Percentiles rank a stretch among this genome's conserved stretches.
These are phyloP conservation scores for Cryphonectria radicalis DNA, from an alignment of 2,329 filamentous ascomycete species.

Conservation along the genomic window DNA sequence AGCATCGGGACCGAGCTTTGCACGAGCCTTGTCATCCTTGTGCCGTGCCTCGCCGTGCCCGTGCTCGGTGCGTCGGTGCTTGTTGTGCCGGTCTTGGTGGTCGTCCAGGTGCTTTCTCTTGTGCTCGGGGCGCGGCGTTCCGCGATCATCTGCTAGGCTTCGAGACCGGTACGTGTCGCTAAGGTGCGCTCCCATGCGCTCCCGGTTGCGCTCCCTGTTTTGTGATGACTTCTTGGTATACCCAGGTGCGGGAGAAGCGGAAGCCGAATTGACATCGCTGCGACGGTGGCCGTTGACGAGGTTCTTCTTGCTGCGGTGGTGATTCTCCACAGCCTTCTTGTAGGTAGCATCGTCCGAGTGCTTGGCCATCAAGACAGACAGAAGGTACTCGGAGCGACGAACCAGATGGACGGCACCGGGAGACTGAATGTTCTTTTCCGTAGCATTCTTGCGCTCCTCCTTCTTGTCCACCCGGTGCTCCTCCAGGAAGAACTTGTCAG, in stretches of 20 bases:
- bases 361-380: slow-evolving; percentile 89
- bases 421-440: slow-evolving; percentile 83
- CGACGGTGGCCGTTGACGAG: slow-evolving; percentile 64
- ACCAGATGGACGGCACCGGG: slow-evolving; percentile 98
- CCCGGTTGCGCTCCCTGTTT: slow-evolving; percentile 53
- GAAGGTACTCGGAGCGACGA: slow-evolving; percentile 88
- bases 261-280: slow-evolving; percentile 61
- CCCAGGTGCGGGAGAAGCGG: slow-evolving; percentile 72
- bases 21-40: slow-evolving; percentile 47
- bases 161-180: slow-evolving; percentile 56
- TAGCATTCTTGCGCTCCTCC: slow-evolving; percentile 80
- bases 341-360: slow-evolving; percentile 77
- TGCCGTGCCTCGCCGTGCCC: slow-evolving; percentile 44
- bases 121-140: slow-evolving; percentile 55
- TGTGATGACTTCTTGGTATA: slow-evolving; percentile 52
- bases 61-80: slow-evolving; percentile 56
- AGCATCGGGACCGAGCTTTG: slow-evolving; percentile 41
- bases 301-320: slow-evolving; percentile 94
- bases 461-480: slow-evolving; percentile 99
- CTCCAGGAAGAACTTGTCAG: slow-evolving; percentile 92
- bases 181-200: slow-evolving; percentile 53
- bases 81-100: slow-evolving; percentile 53
- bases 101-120: slow-evolving; percentile 66
- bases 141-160: slow-evolving; percentile 55
- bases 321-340: slow-evolving; percentile 84